Percentiles rank a stretch among this genome's conserved stretches.
Evolutionary conservation across 352 stramenopile species (phyloP).

Genomic region (Pythium aristosporum): DNA sequence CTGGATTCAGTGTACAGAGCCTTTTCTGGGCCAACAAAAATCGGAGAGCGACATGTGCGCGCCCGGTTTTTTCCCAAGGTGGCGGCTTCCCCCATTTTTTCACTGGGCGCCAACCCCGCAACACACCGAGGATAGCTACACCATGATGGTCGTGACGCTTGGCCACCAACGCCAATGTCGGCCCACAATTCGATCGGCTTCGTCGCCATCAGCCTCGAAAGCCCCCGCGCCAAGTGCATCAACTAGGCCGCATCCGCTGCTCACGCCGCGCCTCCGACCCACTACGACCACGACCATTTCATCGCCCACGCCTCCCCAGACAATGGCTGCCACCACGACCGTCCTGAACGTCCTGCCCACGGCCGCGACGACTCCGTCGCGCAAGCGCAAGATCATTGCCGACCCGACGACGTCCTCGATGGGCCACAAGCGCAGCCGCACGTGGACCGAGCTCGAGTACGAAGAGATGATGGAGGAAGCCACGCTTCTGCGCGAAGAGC

Average conservation of each 20-base stretch:
- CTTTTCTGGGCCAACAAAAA: neutral
- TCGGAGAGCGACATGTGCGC: neutral
- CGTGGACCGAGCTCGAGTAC: slow-evolving; percentile 69
- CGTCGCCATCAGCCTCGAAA: slow-evolving; percentile 5
- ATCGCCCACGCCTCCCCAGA: neutral
- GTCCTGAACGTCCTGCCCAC: slow-evolving; percentile 7
- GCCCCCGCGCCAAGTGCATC: slow-evolving; percentile 1
- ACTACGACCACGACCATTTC: neutral
- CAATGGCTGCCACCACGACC: slow-evolving; percentile 12
- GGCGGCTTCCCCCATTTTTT: slow-evolving; percentile 13
- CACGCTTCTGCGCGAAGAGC: slow-evolving; percentile 61
- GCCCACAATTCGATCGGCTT: slow-evolving; percentile 11
- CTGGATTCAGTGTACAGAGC: slow-evolving; percentile 1
- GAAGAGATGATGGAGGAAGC: slow-evolving; percentile 73
- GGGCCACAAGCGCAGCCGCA: slow-evolving; percentile 51
- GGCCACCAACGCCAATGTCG: neutral
- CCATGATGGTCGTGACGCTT: slow-evolving; percentile 8
- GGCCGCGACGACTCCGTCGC: slow-evolving; percentile 6
- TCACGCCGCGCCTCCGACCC: slow-evolving; percentile 13
- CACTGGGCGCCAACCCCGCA: slow-evolving; percentile 17
- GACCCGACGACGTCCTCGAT: slow-evolving; percentile 12
- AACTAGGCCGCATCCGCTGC: slow-evolving; percentile 9
- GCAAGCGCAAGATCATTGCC: slow-evolving; percentile 33
- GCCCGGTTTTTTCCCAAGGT: neutral
- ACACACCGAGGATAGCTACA: neutral